Percentiles rank a stretch among this genome's conserved stretches.
These are phyloP conservation scores for Solanum peruvianum DNA, from an alignment of 257 asterid species.

Conservation along the genomic window DNA sequence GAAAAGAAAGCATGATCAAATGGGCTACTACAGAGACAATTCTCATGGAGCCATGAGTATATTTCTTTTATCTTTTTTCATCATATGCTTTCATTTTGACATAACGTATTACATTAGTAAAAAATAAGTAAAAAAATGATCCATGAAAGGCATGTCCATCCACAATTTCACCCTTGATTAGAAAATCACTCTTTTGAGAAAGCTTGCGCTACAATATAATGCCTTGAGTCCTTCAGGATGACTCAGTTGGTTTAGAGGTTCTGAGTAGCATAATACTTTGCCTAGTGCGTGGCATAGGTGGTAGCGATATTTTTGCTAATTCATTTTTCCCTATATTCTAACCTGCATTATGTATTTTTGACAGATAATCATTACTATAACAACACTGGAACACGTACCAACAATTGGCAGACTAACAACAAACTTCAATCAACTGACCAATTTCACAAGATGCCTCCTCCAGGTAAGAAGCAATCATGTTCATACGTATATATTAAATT, in stretches of 20 bases:
- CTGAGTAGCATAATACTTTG: no score
- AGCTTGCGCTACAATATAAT: background rate
- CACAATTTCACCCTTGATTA: background rate
- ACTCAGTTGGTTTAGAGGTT: background rate
- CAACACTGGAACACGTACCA: constrained; percentile 13
- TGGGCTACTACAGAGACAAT: constrained; percentile 45
- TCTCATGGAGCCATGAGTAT: constrained; percentile 37
- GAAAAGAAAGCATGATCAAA: constrained; percentile 35
- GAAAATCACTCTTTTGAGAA: background rate
- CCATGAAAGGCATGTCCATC: background rate
- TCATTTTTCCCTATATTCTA: background rate
- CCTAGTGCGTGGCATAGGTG: no score
- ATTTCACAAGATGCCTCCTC: constrained; percentile 35
- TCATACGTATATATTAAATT: background rate
- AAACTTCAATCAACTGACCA: constrained; percentile 22
- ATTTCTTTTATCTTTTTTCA: background rate
- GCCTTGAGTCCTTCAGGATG: background rate
- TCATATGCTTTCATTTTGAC: background rate
- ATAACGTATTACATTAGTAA: background rate
- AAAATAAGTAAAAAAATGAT: no score
- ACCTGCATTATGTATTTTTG: background rate
- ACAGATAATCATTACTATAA: constrained; percentile 20
- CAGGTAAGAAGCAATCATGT: background rate
- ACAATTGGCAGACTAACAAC: constrained; percentile 25
- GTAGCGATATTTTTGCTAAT: background rate